Percentiles rank a stretch among this genome's conserved stretches.
Conservation (phyloP, 352 stramenopile genomes). For the Phytophthora idaei region DNA sequence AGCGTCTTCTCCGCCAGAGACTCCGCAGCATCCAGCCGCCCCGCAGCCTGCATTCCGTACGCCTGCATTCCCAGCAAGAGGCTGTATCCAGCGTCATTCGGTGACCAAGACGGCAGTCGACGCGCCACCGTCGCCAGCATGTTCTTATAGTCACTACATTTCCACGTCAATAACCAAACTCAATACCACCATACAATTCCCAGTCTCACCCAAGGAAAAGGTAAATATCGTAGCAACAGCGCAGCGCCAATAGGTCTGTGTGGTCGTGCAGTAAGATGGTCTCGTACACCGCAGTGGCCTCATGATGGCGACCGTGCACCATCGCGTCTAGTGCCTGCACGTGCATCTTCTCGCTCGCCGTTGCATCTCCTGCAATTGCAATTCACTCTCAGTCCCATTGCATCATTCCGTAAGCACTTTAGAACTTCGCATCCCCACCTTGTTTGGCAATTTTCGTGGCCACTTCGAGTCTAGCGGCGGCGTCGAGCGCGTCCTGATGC, state of each 20-base stretch:
- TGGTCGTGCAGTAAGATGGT: conserved; percentile 75
- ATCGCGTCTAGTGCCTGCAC: conserved; percentile 73
- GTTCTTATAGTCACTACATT: conserved; percentile 75
- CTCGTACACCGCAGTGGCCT: conserved; percentile 79
- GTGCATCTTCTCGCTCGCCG: conserved; percentile 69
- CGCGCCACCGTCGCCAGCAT: conserved; percentile 74
- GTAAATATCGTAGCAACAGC: conserved; percentile 84
- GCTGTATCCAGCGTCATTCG: conserved; percentile 78
- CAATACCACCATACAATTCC: not conserved
- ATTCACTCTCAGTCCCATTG: conserved; percentile 4
- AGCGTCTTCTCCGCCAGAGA: conserved; percentile 77
- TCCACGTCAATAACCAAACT: conserved; percentile 8
- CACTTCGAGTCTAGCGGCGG: conserved; percentile 34
- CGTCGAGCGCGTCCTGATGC: conserved; percentile 72
- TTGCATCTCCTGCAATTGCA: conserved; percentile 29
- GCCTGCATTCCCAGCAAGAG: conserved; percentile 83
- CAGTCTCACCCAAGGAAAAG: conserved; percentile 68
- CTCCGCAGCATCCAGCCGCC: conserved; percentile 71
- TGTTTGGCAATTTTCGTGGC: conserved; percentile 44
- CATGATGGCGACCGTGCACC: conserved; percentile 66
- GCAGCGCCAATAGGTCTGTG: conserved; percentile 73
- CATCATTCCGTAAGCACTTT: conserved; percentile 7
- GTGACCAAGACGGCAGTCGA: conserved; percentile 76
- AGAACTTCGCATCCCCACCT: conserved; percentile 26
- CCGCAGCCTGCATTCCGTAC: conserved; percentile 74